Conservation (phyloP, 2,329 filamentous ascomycete genomes). For the Dichotomopilus funicola region DNA sequence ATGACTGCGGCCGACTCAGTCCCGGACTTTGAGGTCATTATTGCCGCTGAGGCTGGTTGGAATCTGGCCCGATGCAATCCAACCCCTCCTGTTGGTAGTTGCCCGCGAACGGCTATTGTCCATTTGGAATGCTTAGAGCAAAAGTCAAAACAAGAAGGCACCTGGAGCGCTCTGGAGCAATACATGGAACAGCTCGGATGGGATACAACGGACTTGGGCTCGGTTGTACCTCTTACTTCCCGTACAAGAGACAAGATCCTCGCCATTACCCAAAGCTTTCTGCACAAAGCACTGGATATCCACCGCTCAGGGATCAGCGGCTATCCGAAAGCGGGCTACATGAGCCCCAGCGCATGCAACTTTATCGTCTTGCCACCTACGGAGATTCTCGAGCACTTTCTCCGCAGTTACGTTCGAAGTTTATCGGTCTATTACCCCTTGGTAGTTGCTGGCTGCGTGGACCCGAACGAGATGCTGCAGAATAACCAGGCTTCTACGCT, state of each 20-base stretch:
- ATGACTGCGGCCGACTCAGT: slow-evolving; percentile 29
- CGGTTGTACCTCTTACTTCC: slow-evolving; percentile 39
- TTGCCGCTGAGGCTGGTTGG: slow-evolving; percentile 45
- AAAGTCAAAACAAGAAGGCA: slow-evolving; percentile 41
- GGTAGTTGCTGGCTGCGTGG: slow-evolving; percentile 52
- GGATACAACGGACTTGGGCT: slow-evolving; percentile 33
- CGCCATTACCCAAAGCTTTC: slow-evolving; percentile 64
- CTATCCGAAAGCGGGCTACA: slow-evolving; percentile 36
- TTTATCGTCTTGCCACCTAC: slow-evolving; percentile 61
- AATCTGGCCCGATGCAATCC: slow-evolving; percentile 46
- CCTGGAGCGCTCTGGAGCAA: slow-evolving; percentile 40
- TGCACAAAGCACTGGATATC: slow-evolving; percentile 64
- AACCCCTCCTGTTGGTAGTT: slow-evolving; percentile 37
- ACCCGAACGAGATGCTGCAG: slow-evolving; percentile 61
- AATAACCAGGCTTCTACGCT: slow-evolving; percentile 61
- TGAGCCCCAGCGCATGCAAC: slow-evolving; percentile 47
- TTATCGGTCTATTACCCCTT: slow-evolving; percentile 61
- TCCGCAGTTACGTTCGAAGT: slow-evolving; percentile 59
- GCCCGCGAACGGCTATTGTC: slow-evolving; percentile 44
- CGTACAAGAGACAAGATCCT: slow-evolving; percentile 60
- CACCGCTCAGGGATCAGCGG: slow-evolving; percentile 47
- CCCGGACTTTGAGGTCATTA: slow-evolving; percentile 41
- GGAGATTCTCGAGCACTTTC: slow-evolving; percentile 60
- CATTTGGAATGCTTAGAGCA: slow-evolving; percentile 46
- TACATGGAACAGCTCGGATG: slow-evolving; percentile 34